Percentiles rank a stretch among this genome's conserved stretches.
phyloP scores from a whole-genome alignment of 768 basidiomycete species.

The Trichaptum fuscoviolaceum region DNA sequence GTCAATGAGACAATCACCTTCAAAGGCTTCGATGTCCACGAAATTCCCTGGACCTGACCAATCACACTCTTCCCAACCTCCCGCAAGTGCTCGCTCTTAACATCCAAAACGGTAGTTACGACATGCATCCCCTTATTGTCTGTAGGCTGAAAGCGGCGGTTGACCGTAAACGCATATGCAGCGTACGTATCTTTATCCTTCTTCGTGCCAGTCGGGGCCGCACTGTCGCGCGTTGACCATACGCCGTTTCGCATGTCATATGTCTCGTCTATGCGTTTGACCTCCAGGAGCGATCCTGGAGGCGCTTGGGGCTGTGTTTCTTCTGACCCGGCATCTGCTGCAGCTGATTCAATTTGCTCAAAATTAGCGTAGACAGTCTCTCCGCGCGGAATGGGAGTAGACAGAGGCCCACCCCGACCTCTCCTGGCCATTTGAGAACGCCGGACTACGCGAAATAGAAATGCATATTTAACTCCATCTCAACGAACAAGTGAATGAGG shows the following conservation, averaged over 20 bases:
- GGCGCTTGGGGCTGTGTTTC: conserved; percentile 15
- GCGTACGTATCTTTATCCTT: conserved; percentile 12
- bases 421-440: too few relatives aligned
- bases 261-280: conserved; percentile 21
- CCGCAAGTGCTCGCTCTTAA: not conserved
- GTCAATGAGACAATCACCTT: not conserved
- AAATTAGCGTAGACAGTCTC: not conserved
- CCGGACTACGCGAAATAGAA: too few relatives aligned
- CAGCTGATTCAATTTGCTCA: not conserved
- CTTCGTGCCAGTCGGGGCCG: not conserved
- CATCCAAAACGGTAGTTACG: conserved; percentile 16
- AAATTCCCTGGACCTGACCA: not conserved
- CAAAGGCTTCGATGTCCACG: not conserved
- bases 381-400: not conserved
- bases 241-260: conserved; percentile 17
- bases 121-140: conserved; percentile 14
- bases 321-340: conserved; percentile 4
- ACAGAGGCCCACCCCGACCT: too few relatives aligned
- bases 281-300: conserved; percentile 20
- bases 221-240: conserved; percentile 15
- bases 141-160: conserved; percentile 20
- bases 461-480: too few relatives aligned
- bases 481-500: too few relatives aligned
- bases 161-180: conserved; percentile 23
- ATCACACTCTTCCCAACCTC: not conserved